Evolutionary conservation across 1,284 basidiomycete species (phyloP).

Genomic region (Ceratobasidium sp.): DNA sequence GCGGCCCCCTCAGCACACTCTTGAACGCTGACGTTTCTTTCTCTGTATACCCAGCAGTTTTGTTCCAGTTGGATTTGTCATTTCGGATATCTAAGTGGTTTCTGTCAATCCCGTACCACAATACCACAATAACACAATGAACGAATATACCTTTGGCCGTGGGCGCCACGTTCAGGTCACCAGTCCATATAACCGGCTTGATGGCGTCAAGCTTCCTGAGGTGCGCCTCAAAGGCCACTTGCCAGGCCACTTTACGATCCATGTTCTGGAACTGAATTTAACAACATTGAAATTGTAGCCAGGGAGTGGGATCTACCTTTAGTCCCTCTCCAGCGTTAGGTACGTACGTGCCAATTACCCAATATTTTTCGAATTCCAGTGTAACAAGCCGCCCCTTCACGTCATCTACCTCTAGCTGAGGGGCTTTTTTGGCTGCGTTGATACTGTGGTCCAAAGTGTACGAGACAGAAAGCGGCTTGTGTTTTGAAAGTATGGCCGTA

Average conservation of each 20-base stretch:
- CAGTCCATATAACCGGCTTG: conserved; percentile 89
- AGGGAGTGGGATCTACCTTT: conserved; percentile 59
- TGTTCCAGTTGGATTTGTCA: conserved; percentile 76
- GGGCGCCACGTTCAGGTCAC: conserved; percentile 87
- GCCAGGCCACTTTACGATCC: conserved; percentile 77
- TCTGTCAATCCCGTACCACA: not conserved
- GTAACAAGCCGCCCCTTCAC: conserved; percentile 82
- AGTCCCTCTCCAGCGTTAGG: conserved; percentile 84
- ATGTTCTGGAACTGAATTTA: conserved; percentile 59
- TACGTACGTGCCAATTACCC: conserved; percentile 82
- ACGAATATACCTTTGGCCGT: conserved; percentile 64
- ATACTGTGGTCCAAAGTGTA: conserved; percentile 55
- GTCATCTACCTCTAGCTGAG: conserved; percentile 55
- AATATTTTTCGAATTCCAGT: conserved; percentile 76
- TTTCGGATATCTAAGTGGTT: conserved; percentile 64
- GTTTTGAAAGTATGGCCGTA: conserved; percentile 80
- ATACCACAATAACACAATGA: not conserved
- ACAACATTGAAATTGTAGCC: not conserved
- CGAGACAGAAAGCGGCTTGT: conserved; percentile 68
- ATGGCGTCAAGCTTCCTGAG: conserved; percentile 72
- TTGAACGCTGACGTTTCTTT: conserved; percentile 59
- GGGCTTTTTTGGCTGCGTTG: conserved; percentile 62
- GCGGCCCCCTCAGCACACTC: conserved; percentile 46
- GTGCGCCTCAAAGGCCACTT: conserved; percentile 73
- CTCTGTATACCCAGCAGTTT: conserved; percentile 79